Evolutionary conservation across 495 filamentous ascomycete species (phyloP).

Genomic region (Neurospora tetraspora): DNA sequence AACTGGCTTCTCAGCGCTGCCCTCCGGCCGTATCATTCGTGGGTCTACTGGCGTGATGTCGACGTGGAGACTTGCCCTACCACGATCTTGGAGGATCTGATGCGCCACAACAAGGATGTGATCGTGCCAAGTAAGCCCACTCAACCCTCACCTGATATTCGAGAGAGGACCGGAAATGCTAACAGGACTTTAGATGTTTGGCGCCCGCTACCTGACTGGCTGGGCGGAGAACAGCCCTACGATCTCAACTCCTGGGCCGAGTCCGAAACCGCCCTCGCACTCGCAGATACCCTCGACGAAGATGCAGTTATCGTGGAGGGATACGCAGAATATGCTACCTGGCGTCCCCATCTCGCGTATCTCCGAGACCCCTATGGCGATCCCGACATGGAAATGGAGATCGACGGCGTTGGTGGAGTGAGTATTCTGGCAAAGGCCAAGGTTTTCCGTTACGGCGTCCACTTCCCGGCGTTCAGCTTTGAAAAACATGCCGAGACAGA

Average conservation of each 20-base stretch:
- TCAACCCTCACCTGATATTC: neutral
- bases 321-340: conserved; percentile 98
- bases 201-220: conserved; percentile 97
- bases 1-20: conserved; percentile 97
- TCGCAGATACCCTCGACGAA: conserved; percentile 93
- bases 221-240: conserved; percentile 97
- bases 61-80: conserved; percentile 95
- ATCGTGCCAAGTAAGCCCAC: conserved; percentile 90
- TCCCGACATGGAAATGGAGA: conserved; percentile 99
- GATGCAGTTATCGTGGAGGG: conserved; percentile 99
- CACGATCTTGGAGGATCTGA: conserved; percentile 94
- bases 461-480: conserved; percentile 98
- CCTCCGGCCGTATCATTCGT: conserved; percentile 87
- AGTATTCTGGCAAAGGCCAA: conserved; percentile 94
- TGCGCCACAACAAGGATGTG: conserved; percentile 98
- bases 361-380: conserved; percentile 95
- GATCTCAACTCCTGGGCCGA: conserved; percentile 99
- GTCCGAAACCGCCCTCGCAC: conserved; percentile 87
- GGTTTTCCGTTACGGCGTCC: conserved; percentile 88
- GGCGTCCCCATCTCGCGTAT: conserved; percentile 95
- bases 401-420: conserved; percentile 95
- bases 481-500: conserved; percentile 99
- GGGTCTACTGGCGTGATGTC: conserved; percentile 99
- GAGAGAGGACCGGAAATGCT: neutral
- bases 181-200: conserved; percentile 66